Conservation (phyloP, 306 rosid species). For the Cucurbita ficifolia region DNA sequence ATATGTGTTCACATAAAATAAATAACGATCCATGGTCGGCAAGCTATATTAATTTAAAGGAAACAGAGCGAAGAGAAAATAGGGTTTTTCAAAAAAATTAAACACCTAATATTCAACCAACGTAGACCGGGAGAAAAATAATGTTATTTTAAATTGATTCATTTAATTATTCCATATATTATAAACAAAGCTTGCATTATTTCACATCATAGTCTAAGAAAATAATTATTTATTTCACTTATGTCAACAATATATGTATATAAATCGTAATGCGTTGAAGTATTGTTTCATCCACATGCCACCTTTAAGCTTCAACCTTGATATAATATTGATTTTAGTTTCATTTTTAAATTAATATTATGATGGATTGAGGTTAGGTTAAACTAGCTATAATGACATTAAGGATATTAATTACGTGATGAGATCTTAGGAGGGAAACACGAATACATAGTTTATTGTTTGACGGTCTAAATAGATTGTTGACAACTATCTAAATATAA, state of each 20-base stretch:
- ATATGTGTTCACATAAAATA: not conserved
- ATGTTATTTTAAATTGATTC: not conserved
- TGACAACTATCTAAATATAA: not conserved
- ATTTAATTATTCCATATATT: not conserved
- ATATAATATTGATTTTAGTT: not conserved
- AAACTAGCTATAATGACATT: not conserved
- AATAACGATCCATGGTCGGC: not conserved
- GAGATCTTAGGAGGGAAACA: not conserved
- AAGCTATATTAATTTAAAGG: not conserved
- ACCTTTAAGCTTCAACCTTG: not conserved
- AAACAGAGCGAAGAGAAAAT: not conserved
- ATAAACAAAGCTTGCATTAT: not conserved
- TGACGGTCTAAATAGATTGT: not conserved
- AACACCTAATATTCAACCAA: slow-evolving; percentile 2
- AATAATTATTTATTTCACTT: not conserved
- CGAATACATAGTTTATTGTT: not conserved
- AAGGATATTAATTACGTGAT: not conserved
- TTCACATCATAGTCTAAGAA: not conserved
- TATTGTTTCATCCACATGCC: not conserved
- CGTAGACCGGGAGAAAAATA: not conserved
- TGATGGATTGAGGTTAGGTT: not conserved
- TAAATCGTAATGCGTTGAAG: not conserved
- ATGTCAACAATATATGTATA: not conserved
- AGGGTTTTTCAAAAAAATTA: not conserved
- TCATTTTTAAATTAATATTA: not conserved